Evolutionary conservation across 2,329 filamentous ascomycete genomes (phyloP).

Genomic region (Mariannaea elegans): DNA sequence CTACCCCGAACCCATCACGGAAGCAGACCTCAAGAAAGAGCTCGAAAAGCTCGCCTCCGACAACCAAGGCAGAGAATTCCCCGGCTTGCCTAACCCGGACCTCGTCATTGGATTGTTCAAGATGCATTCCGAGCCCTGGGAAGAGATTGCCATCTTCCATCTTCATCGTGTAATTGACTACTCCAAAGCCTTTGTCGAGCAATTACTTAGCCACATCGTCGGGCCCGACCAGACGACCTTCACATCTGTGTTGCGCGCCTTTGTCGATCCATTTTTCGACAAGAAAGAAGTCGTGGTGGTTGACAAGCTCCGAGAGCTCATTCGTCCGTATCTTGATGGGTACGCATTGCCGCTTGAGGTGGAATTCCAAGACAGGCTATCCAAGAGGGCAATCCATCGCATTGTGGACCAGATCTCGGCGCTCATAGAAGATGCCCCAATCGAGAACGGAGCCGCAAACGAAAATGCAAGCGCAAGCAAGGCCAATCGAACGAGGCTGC

Average conservation of each 20-base stretch:
- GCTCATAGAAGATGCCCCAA: conserved; percentile 21
- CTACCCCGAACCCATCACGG: conserved; percentile 35
- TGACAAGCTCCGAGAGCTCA: conserved; percentile 50
- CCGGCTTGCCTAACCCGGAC: conserved; percentile 47
- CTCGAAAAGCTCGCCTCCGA: conserved; percentile 45
- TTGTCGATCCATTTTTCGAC: conserved; percentile 45
- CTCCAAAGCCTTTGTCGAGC: conserved; percentile 50
- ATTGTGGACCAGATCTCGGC: conserved; percentile 28
- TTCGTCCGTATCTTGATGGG: conserved; percentile 48
- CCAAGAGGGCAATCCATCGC: conserved; percentile 7
- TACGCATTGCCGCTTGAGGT: conserved; percentile 39
- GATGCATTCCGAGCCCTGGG: conserved; percentile 50
- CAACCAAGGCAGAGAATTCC: conserved; percentile 53
- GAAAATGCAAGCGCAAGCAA: not conserved
- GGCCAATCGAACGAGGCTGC: conserved; percentile 9
- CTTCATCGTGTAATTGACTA: conserved; percentile 42
- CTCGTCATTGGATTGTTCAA: conserved; percentile 52
- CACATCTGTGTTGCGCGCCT: conserved; percentile 33
- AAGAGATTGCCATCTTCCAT: conserved; percentile 47
- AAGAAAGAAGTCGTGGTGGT: conserved; percentile 42
- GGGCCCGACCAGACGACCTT: conserved; percentile 26
- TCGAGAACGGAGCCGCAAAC: conserved; percentile 21
- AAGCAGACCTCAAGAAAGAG: conserved; percentile 31
- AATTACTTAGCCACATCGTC: conserved; percentile 45
- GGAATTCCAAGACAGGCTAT: conserved; percentile 40